These are phyloP conservation scores for Cephalotrichum gorgonifer DNA, from an alignment of 2,329 filamentous ascomycete species.

Conservation along the genomic window DNA sequence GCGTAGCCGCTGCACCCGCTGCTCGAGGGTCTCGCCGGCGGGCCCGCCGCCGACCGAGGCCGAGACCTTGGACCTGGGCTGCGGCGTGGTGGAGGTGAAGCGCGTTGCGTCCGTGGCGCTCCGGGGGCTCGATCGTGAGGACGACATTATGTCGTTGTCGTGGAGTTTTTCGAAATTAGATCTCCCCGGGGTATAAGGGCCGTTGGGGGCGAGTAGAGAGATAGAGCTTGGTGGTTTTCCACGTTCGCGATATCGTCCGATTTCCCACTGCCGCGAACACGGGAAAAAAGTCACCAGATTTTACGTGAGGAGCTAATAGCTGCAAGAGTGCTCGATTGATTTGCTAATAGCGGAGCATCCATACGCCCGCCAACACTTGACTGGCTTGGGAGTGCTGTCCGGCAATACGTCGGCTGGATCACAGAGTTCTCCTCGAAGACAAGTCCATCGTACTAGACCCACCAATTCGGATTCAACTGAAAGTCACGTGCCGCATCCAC, in stretches of 20 bases:
- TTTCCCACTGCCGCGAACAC: too few relatives aligned
- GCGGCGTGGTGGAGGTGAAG: conserved; percentile 44
- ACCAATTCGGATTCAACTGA: too few relatives aligned
- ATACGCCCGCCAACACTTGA: too few relatives aligned
- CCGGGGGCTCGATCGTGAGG: conserved; percentile 42
- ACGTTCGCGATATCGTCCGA: too few relatives aligned
- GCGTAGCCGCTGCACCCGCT: conserved; percentile 58
- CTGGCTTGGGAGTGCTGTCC: too few relatives aligned
- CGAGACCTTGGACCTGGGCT: conserved; percentile 54
- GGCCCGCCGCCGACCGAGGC: conserved; percentile 13
- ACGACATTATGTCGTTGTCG: too few relatives aligned
- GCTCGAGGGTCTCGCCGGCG: conserved; percentile 51
- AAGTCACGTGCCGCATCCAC: conserved; percentile 9
- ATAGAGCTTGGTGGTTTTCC: too few relatives aligned
- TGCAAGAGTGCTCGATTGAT: neutral
- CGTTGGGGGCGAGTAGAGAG: too few relatives aligned
- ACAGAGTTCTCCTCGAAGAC: too few relatives aligned
- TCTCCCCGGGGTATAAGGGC: too few relatives aligned
- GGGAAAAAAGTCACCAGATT: conserved; percentile 6
- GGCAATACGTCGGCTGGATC: neutral
- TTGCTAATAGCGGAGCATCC: neutral
- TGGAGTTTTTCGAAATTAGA: too few relatives aligned
- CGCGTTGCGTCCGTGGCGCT: conserved; percentile 72
- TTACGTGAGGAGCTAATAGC: neutral
- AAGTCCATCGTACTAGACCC: neutral